A percentile compares a stretch with the other conserved stretches of the same genome.
These are phyloP conservation scores for Ampelomyces quisqualis DNA, from an alignment of 2,329 filamentous ascomycete species.

Conservation along the genomic window DNA sequence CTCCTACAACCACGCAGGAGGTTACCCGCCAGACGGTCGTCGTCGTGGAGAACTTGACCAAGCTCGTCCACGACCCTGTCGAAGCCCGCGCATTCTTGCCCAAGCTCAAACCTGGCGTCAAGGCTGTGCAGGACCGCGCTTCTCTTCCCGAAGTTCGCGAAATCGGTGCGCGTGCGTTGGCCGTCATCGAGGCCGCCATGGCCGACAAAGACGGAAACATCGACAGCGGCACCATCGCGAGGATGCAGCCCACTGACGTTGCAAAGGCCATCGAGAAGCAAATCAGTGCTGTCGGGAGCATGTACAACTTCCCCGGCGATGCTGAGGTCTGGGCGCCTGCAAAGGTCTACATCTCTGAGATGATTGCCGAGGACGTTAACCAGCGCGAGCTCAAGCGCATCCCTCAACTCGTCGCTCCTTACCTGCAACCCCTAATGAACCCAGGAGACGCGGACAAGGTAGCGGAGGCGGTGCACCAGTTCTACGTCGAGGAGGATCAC, in stretches of 20 bases:
- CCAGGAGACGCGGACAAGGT: slow-evolving; percentile 64
- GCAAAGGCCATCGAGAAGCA: slow-evolving; percentile 71
- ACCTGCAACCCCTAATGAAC: slow-evolving; percentile 70
- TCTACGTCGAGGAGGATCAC: slow-evolving; percentile 80
- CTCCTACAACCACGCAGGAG: slow-evolving; percentile 85
- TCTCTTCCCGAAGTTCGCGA: slow-evolving; percentile 94
- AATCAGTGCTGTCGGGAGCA: slow-evolving; percentile 67
- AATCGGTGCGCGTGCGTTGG: slow-evolving; percentile 76
- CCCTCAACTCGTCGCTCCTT: slow-evolving; percentile 66
- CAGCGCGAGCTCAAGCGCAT: slow-evolving; percentile 77
- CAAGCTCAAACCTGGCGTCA: slow-evolving; percentile 90
- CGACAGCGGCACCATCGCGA: slow-evolving; percentile 58
- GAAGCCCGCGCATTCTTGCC: slow-evolving; percentile 94
- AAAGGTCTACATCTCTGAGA: slow-evolving; percentile 73
- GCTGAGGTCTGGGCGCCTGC: slow-evolving; percentile 63
- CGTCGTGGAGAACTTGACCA: slow-evolving; percentile 96
- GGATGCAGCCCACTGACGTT: slow-evolving; percentile 71
- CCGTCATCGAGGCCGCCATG: slow-evolving; percentile 94
- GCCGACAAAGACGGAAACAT: slow-evolving; percentile 58
- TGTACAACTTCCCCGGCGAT: slow-evolving; percentile 63
- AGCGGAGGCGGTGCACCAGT: slow-evolving; percentile 70
- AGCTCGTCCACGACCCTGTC: slow-evolving; percentile 92
- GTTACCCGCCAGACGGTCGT: slow-evolving; percentile 94
- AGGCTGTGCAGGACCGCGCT: slow-evolving; percentile 81
- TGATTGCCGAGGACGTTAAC: slow-evolving; percentile 87